Evolutionary conservation across 352 stramenopile species (phyloP), one percentile per base, ranked within the genome.

Genomic region (Pythium monospermum): DNA sequence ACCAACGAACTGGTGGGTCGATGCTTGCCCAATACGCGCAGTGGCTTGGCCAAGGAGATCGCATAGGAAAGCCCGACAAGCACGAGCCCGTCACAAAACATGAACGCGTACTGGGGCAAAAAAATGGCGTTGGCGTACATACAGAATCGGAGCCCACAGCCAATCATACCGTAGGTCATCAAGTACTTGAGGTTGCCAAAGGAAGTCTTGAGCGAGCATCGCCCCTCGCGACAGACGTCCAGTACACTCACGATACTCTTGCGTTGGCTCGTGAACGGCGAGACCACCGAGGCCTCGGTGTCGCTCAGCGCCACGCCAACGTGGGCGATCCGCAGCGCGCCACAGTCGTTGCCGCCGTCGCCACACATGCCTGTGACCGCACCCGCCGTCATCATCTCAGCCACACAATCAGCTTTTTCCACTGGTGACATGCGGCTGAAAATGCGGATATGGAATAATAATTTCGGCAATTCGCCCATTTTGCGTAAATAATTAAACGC

Each of bases 331-430:
- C 88, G 90, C 13, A 97, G 62, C 25, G 88, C 88, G 49, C 90
- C 90, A 54, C 87, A 97, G 53, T 97, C 90, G 57, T 97, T 97
- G 12, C 86, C 86, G 35, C 83, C 83, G 41, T 94, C 83, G 37
- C 83, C 83, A 30, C 81, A 91, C 83, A 94, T 94, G 7, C 75
- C 79, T 8, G 76, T 88, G 7, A 94, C 77, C 2, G 70, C 73
- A 27, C 81, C 81, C 1, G 65, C 63, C 7, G 47, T 57, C 61
- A 88, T 89, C 18, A 81, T 68, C 49, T 85, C 72, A 6, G 87
- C 71, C 6, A 87, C 59, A 33, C 81, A 90, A n/a, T 85, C 74
- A 2, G 83, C 68, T 39, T 94, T 94, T 7, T 66, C 76, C 22
- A 63, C 57, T 6, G 81, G 83, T 0, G 78, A 89, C 76, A 89